phyloP scores from a whole-genome alignment of 768 basidiomycete genomes.

The Cystofilobasidium capitatum region DNA sequence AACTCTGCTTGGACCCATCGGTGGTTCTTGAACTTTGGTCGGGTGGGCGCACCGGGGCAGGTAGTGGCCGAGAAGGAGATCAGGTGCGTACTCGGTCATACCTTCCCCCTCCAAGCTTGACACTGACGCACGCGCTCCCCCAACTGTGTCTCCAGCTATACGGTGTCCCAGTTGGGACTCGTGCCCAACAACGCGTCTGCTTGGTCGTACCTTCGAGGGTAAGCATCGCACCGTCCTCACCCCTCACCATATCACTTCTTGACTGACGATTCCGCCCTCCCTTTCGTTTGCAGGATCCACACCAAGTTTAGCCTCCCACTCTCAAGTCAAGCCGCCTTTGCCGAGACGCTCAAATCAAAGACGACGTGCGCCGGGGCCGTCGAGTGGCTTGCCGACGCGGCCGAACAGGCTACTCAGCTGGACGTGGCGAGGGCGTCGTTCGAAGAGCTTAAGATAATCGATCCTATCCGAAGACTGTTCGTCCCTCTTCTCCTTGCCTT shows the following conservation, averaged over 20 bases:
- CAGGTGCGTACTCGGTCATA: slow-evolving; percentile 49
- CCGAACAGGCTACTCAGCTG: slow-evolving; percentile 42
- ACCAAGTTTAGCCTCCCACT: slow-evolving; percentile 9
- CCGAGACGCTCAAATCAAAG: neutral
- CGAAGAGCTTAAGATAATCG: slow-evolving; percentile 4
- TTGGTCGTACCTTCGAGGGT: slow-evolving; percentile 90
- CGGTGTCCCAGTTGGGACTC: slow-evolving; percentile 69
- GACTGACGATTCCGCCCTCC: neutral
- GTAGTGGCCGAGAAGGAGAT: slow-evolving; percentile 60
- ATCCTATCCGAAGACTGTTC: slow-evolving; percentile 13
- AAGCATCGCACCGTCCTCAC: neutral
- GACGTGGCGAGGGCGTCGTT: neutral
- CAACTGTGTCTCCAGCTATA: slow-evolving; percentile 47
- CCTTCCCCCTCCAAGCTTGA: neutral
- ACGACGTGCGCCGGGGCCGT: slow-evolving; percentile 59
- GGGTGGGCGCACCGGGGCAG: slow-evolving; percentile 48
- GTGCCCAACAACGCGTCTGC: slow-evolving; percentile 89
- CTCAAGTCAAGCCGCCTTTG: neutral
- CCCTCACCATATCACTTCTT: neutral
- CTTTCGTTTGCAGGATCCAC: slow-evolving; percentile 3
- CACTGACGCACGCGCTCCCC: neutral
- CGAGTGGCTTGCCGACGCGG: slow-evolving; percentile 74
- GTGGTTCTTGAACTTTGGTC: slow-evolving; percentile 63
- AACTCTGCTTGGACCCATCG: slow-evolving; percentile 97
- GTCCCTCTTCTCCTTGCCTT: neutral